Evolutionary conservation across 441 rosid genomes (phyloP), one percentile per base, ranked within the genome.

Genomic region (Biscutella laevigata): DNA sequence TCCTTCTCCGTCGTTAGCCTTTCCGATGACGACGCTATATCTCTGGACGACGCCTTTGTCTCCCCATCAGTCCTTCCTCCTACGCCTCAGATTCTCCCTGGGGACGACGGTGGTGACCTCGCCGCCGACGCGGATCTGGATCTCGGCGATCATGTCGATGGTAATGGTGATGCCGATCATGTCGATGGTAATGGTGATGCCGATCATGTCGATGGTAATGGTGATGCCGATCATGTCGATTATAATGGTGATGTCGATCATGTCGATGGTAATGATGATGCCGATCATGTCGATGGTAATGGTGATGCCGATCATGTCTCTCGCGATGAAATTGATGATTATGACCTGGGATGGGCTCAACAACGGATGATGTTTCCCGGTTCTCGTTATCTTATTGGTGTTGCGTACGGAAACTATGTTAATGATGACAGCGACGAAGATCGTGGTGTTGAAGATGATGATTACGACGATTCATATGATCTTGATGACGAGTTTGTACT

Each of bases 401-500:
- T 19, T 2, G 27, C 39, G 20, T 35, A 13, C 12, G 62, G 68
- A 47, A 40, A 35, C 21, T 14, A 6, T 9, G 61, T 4, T 4
- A 12, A 13, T 1, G 45, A 46, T 4, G 66, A 59, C 2, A 44
- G 37, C 6, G 62, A 27, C n/a, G 33, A 51, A 16, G 67, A 47
- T 60, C 34, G 6, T 5, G 54, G 27, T 15, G 65, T 3, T 16
- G 47, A 27, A 10, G 52, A 48, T 14, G 68, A 40, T 0, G 64
- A 61, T 0, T 71, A 65, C 17, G 84, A 58, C 3, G 72, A 61
- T 54, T 82, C 66, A 2, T 73, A 71, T 47, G 95, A 77, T 54
- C 61, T 81, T 46, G 89, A 88, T 41, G 95, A 83, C 13, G 95
- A 88, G 67, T 61, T 82, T 20, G 79, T 88, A 53, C 89, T 84